Evolutionary conservation across 768 basidiomycete genomes (phyloP).

Genomic region (Tricholoma flavovirens): DNA sequence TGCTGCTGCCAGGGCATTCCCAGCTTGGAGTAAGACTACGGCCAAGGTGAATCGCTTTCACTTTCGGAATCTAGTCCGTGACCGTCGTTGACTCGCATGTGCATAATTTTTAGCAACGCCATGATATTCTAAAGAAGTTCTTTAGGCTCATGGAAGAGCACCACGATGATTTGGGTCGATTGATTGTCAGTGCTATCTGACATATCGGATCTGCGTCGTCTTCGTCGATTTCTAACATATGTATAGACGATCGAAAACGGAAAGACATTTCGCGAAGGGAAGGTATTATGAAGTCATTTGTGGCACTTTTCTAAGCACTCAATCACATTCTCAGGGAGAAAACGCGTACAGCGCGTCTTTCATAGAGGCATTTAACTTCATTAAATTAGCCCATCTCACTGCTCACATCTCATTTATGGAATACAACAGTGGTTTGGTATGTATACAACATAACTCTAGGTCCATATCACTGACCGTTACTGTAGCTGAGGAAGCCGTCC

Average conservation of each 20-base stretch:
- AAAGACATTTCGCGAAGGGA: slow-evolving; percentile 79
- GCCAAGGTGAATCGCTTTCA: slow-evolving; percentile 54
- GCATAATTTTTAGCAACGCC: slow-evolving; percentile 60
- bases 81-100: background rate
- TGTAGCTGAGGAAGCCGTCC: slow-evolving; percentile 85
- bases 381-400: background rate
- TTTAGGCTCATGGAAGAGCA: slow-evolving; percentile 76
- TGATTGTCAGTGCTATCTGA: slow-evolving; percentile 57
- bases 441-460: slow-evolving; percentile 6
- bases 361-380: slow-evolving; percentile 51
- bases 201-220: slow-evolving; percentile 18
- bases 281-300: slow-evolving; percentile 36
- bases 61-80: background rate
- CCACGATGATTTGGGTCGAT: slow-evolving; percentile 77
- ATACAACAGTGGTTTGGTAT: slow-evolving; percentile 72
- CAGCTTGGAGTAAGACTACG: slow-evolving; percentile 81
- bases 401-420: background rate
- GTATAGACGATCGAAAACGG: slow-evolving; percentile 90
- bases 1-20: slow-evolving; percentile 76
- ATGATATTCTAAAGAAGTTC: slow-evolving; percentile 79
- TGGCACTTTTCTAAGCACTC: background rate
- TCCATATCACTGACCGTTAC: slow-evolving; percentile 4
- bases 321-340: slow-evolving; percentile 55
- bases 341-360: slow-evolving; percentile 81
- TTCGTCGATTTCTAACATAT: slow-evolving; percentile 13